Evolutionary conservation across 805 yeast species (phyloP).

Genomic region (Zygotorulaspora florentina): DNA sequence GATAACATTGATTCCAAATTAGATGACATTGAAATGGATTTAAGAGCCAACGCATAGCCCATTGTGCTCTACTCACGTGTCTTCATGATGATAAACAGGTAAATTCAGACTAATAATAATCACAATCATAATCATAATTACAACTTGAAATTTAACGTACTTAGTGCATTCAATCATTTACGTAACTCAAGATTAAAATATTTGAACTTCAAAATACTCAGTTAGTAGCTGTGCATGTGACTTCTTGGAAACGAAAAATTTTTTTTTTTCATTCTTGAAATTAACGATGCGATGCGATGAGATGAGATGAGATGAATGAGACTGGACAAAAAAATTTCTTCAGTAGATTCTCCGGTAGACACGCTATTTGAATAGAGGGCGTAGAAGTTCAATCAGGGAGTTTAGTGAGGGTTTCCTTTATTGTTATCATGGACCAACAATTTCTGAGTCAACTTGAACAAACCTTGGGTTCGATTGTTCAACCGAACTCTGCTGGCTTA

Average conservation of each 20-base stretch:
- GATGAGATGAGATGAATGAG: constrained; percentile 28
- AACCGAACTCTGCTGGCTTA: constrained; percentile 76
- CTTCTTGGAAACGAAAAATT: constrained; percentile 2
- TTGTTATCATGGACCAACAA: constrained; percentile 57
- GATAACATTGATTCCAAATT: constrained; percentile 79
- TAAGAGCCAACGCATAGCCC: constrained; percentile 21
- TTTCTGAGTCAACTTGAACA: constrained; percentile 68
- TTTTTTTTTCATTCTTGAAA: constrained; percentile 4
- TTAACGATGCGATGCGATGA: constrained; percentile 15
- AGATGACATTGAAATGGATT: constrained; percentile 64
- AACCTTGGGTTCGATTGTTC: constrained; percentile 70
- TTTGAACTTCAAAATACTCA: neutral
- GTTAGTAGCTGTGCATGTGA: neutral
- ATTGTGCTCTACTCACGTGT: neutral
- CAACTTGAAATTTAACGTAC: no score
- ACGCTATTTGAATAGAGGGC: neutral
- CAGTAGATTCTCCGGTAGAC: neutral
- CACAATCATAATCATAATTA: no score
- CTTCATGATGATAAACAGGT: neutral
- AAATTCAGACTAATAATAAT: neutral
- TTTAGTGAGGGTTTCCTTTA: neutral
- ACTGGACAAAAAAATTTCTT: constrained; percentile 4
- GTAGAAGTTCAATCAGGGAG: neutral
- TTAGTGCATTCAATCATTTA: neutral
- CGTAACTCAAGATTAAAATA: neutral